Conservation (phyloP, 306 rosid genomes). For the Psophocarpus tetragonolobus region DNA sequence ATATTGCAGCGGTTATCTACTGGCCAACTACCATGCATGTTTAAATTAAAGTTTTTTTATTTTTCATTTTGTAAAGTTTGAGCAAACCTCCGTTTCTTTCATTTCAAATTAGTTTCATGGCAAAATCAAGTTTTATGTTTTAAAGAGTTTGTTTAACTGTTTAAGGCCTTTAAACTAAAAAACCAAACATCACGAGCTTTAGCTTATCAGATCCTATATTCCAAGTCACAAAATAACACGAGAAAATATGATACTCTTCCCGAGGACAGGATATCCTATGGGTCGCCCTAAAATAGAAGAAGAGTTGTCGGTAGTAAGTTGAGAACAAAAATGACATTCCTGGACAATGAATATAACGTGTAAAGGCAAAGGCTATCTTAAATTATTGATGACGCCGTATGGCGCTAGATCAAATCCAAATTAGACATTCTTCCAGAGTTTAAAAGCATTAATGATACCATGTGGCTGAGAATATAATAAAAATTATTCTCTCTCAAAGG, state of each 20-base stretch:
- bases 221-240: not conserved
- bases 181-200: not conserved
- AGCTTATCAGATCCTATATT: not conserved
- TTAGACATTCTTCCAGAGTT: conserved; percentile 5
- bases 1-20: not conserved
- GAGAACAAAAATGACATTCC: not conserved
- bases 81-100: not conserved
- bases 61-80: no score
- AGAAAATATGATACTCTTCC: not conserved
- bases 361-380: not conserved
- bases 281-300: not conserved
- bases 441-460: conserved; percentile 6
- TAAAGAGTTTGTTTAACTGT: not conserved
- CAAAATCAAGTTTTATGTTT: not conserved
- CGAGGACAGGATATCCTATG: not conserved
- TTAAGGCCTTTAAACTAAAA: not conserved
- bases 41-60: no score
- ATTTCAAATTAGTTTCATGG: not conserved
- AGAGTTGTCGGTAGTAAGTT: not conserved
- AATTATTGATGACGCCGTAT: conserved; percentile 10
- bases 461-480: conserved; percentile 11
- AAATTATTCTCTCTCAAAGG: conserved; percentile 25
- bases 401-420: conserved; percentile 13
- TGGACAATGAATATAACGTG: not conserved
- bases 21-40: not conserved